Conservation (phyloP, 768 basidiomycete species). For the Xerocomellus intermedius region DNA sequence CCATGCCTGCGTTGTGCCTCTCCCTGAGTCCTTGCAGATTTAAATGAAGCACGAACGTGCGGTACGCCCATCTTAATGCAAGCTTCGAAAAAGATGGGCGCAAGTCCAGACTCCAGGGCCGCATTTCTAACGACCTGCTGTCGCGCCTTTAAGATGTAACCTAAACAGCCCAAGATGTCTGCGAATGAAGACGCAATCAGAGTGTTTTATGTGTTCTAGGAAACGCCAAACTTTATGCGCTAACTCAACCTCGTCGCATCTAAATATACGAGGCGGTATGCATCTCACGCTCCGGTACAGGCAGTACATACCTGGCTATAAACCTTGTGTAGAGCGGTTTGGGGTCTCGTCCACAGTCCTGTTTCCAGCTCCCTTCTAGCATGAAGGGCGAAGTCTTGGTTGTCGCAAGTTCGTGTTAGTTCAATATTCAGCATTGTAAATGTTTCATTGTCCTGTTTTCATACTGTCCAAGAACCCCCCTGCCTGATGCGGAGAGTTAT, state of each 20-base stretch:
- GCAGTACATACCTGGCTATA: background rate
- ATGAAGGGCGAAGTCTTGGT: background rate
- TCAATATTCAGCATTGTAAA: background rate
- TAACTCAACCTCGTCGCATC: background rate
- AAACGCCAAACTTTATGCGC: no score
- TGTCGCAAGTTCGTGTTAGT: background rate
- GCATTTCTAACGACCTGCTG: no score
- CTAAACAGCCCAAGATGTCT: no score
- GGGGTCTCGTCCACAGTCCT: conserved; percentile 35
- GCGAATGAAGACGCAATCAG: no score
- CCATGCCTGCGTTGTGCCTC: no score
- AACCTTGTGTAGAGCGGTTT: conserved; percentile 27
- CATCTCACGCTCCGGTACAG: conserved; percentile 1
- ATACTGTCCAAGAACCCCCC: background rate
- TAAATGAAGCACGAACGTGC: no score
- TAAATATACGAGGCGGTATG: conserved; percentile 49
- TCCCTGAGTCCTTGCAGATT: no score
- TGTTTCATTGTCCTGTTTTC: background rate
- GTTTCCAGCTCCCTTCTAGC: conserved; percentile 19
- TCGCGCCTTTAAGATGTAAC: no score
- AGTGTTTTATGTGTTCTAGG: no score
- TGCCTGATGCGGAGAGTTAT: background rate
- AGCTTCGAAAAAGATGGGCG: no score
- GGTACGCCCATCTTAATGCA: no score
- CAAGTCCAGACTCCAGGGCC: no score